Conservation (phyloP, 2,329 filamentous ascomycete species). For the Colletotrichum limetticola region DNA sequence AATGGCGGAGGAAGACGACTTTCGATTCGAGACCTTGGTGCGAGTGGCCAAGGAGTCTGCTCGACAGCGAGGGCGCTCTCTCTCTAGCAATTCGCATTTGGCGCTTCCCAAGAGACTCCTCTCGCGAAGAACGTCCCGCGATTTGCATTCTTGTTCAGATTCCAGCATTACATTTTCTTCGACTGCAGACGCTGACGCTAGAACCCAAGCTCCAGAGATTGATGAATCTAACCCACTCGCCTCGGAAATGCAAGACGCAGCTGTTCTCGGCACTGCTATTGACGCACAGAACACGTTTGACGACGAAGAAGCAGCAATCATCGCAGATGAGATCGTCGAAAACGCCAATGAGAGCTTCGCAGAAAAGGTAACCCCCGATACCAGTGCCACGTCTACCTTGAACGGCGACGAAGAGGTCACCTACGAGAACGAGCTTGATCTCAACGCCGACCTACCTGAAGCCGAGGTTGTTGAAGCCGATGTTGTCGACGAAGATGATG, state of each 20-base stretch:
- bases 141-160: constrained; percentile 34
- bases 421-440: constrained; percentile 46
- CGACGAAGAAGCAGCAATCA: constrained; percentile 9
- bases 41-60: constrained; percentile 6
- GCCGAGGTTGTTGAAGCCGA: background rate
- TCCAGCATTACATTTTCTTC: constrained; percentile 36
- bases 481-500: constrained; percentile 3
- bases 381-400: constrained; percentile 47
- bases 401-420: constrained; percentile 45
- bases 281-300: constrained; percentile 3
- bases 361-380: constrained; percentile 35
- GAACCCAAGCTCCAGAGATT: constrained; percentile 38
- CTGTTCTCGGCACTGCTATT: background rate
- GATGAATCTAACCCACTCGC: constrained; percentile 41
- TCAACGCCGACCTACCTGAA: constrained; percentile 33
- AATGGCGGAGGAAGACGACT: constrained; percentile 24
- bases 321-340: background rate
- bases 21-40: constrained; percentile 14
- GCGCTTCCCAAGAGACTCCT: background rate
- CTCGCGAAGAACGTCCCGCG: background rate
- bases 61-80: background rate
- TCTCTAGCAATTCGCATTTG: background rate
- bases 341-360: constrained; percentile 6
- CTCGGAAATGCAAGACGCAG: constrained; percentile 33
- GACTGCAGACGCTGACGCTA: constrained; percentile 40